These are phyloP conservation scores for Penicillium expansum DNA, from an alignment of 2,329 filamentous ascomycete genomes.

Conservation along the genomic window DNA sequence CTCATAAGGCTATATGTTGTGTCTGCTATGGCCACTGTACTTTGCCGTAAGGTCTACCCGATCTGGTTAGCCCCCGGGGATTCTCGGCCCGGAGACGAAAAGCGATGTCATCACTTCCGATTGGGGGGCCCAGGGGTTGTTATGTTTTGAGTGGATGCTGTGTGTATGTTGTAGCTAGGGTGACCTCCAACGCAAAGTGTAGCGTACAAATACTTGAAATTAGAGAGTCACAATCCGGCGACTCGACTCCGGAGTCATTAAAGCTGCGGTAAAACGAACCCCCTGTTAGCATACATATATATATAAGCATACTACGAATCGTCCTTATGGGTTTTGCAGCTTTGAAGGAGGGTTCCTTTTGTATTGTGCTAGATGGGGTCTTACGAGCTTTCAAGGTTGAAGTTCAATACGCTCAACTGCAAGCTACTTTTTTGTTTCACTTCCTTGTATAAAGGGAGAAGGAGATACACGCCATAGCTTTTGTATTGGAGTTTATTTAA, in stretches of 20 bases:
- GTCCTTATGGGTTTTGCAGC: too few species aligned
- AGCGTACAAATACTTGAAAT: too few species aligned
- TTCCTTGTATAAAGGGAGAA: too few species aligned
- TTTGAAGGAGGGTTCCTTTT: too few species aligned
- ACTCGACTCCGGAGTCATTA: background rate
- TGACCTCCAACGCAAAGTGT: background rate
- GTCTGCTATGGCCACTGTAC: background rate
- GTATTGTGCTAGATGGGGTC: too few species aligned
- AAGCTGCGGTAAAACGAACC: background rate
- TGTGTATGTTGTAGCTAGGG: background rate
- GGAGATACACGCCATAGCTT: too few species aligned
- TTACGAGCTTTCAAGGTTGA: background rate
- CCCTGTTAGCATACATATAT: too few species aligned
- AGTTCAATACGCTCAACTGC: background rate
- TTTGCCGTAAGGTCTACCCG: background rate
- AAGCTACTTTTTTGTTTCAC: too few species aligned
- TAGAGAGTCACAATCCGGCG: background rate
- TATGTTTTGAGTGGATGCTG: background rate
- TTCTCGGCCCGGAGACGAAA: constrained; percentile 23
- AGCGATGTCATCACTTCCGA: constrained; percentile 3
- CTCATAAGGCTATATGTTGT: background rate
- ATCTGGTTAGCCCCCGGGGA: constrained; percentile 27
- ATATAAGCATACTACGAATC: too few species aligned
- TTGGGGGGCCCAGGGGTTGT: background rate
- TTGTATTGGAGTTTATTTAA: background rate